Base-by-base conservation (phyloP, 2,329 filamentous ascomycete genomes). In the Stachybotrys elegans region DNA sequence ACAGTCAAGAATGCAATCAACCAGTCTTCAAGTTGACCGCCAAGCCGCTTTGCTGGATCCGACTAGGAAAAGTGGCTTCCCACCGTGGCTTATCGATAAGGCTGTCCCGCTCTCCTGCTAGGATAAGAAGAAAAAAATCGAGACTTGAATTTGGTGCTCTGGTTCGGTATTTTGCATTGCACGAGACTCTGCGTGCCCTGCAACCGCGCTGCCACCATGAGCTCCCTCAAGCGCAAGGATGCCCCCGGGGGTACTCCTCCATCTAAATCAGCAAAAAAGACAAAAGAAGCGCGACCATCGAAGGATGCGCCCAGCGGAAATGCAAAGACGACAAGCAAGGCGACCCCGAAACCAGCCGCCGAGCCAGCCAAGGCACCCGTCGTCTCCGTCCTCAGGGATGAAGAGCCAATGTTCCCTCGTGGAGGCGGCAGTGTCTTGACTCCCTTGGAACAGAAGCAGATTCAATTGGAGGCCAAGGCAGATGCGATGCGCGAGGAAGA, bases 361-460 rank as follows among this genome's bases (percentile, higher is more conserved):
- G 32, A 48, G 37, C 51, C 45, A 41, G 58, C 42, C 19, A 60
- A 63, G 48, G 57, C 54, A 7, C 59, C 65, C 13, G 52, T 69
- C 22, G 60, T 77, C 43, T 73, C 75, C 29, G 59, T 70, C 11
- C 60, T 79, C 41, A 81, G 76, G 62, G 85, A 93, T 52, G 93
- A 97, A 53, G 93, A 96, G 61, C 83, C 84, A 25, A 76, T 92
- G 36, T 98, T 98, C 58, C 92, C 93, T 53, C 82, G 93, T 75
- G 93, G 93, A 44, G 94, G 93, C 35, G 92, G 83, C 43, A 94
- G 88, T 60, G 76, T 95, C 42, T 71, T 98, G 61, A 96, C 93
- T 2, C 91, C 93, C 17, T 73, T 98, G 42, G 93, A 98, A 65
- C 87, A 94, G 62, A 96, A 95, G 70, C 89, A 97, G 67, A 97